Evolutionary conservation across 257 asterid genomes (phyloP).

Genomic region (Vinca minor): DNA sequence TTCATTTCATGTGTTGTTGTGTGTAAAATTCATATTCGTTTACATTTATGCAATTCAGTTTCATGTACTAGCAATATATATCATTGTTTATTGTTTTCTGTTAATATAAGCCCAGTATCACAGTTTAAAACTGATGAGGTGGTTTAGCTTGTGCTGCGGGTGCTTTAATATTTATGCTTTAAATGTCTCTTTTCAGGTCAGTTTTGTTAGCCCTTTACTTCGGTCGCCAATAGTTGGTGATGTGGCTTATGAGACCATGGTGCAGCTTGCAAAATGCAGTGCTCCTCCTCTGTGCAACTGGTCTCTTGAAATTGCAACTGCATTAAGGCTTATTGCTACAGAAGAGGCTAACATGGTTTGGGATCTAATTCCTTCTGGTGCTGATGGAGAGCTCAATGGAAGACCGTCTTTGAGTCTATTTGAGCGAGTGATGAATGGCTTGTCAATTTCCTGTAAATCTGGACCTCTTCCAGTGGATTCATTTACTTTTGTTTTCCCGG

Average conservation of each 20-base stretch:
- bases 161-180: neutral
- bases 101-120: neutral
- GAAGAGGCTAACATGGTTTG: conserved; percentile 52
- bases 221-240: conserved; percentile 75
- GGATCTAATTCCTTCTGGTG: conserved; percentile 60
- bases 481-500: conserved; percentile 89
- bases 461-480: conserved; percentile 97
- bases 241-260: conserved; percentile 80
- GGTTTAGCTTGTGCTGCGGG: conserved; percentile 2
- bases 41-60: neutral
- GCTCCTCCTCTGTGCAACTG: conserved; percentile 85
- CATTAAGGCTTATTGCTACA: conserved; percentile 58
- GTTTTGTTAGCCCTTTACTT: conserved; percentile 63
- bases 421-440: conserved; percentile 73
- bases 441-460: conserved; percentile 76
- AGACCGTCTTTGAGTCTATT: conserved; percentile 61
- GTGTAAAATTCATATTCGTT: neutral
- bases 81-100: neutral
- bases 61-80: neutral
- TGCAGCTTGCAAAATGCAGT: conserved; percentile 79
- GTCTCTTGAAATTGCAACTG: conserved; percentile 96
- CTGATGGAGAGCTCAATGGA: conserved; percentile 47
- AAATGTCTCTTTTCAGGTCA: conserved; percentile 40
- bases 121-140: neutral
- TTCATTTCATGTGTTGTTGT: neutral